These are phyloP conservation scores for Aspergillus proliferans DNA, from an alignment of 2,329 filamentous ascomycete genomes.

Conservation along the genomic window DNA sequence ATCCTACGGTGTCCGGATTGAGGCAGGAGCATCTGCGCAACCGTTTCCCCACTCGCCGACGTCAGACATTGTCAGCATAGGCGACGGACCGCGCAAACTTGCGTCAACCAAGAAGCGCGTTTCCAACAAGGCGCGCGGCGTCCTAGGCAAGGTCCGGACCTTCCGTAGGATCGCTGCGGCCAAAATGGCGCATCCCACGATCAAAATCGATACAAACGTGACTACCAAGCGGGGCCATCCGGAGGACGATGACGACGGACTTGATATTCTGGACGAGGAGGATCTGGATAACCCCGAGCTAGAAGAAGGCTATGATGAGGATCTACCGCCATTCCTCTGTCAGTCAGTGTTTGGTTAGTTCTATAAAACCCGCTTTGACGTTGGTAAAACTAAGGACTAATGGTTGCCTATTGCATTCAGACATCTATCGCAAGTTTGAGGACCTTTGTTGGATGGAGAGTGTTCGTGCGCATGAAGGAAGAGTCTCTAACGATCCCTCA, in stretches of 20 bases:
- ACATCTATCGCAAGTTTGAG: constrained; percentile 55
- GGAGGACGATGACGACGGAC: constrained; percentile 27
- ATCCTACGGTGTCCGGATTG: constrained; percentile 15
- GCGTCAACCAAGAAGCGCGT: constrained; percentile 28
- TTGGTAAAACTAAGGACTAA: constrained; percentile 2
- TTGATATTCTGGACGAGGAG: constrained; percentile 18
- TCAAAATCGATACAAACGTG: constrained; percentile 36
- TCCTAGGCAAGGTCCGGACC: constrained; percentile 36
- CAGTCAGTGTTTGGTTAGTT: constrained; percentile 34
- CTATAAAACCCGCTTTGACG: constrained; percentile 1
- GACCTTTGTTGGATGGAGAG: constrained; percentile 58
- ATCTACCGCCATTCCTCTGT: constrained; percentile 33
- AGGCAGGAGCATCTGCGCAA: constrained; percentile 22
- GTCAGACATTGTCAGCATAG: constrained; percentile 24
- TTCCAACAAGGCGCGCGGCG: constrained; percentile 34
- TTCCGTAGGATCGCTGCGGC: constrained; percentile 34
- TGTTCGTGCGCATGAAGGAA: constrained; percentile 46
- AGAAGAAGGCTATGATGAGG: constrained; percentile 24
- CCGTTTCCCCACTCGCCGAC: constrained; percentile 26
- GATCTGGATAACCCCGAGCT: constrained; percentile 24
- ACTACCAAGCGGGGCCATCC: constrained; percentile 34
- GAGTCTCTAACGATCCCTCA: constrained; percentile 38
- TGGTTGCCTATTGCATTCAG: constrained; percentile 29
- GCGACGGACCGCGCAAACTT: constrained; percentile 24
- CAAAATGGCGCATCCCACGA: constrained; percentile 37